Conservation (phyloP, 176 grass and related monocot species). For the Oryza coarctata region DNA sequence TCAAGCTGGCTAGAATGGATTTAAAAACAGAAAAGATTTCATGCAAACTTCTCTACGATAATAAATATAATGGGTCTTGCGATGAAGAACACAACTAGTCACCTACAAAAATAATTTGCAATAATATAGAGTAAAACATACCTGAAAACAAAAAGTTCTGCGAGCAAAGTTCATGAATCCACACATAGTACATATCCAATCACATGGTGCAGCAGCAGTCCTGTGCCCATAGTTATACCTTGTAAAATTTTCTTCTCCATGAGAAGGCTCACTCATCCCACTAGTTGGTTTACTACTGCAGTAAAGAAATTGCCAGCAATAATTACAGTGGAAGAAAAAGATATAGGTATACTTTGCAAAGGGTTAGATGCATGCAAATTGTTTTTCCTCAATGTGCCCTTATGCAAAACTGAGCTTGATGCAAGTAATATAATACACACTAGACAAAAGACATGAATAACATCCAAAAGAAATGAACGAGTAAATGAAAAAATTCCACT, state of each 20-base stretch:
- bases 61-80: background rate
- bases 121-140: constrained; percentile 20
- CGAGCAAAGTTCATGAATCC: constrained; percentile 99
- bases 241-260: constrained; percentile 58
- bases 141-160: constrained; percentile 94
- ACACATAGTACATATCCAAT: constrained; percentile 95
- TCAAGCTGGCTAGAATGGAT: background rate
- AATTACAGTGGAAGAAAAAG: background rate
- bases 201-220: constrained; percentile 63
- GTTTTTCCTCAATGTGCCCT: background rate
- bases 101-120: background rate
- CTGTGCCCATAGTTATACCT: constrained; percentile 61
- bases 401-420: background rate
- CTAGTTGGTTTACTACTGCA: constrained; percentile 96
- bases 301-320: constrained; percentile 34
- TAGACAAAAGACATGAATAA: background rate
- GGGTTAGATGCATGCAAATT: background rate
- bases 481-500: background rate
- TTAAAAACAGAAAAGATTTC: background rate
- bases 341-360: constrained; percentile 22
- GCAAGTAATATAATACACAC: background rate
- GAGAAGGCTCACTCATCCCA: constrained; percentile 47
- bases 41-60: background rate
- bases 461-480: no score
- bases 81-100: background rate